phyloP scores from a whole-genome alignment of 495 filamentous ascomycete genomes.

The Annulohypoxylon bovei region DNA sequence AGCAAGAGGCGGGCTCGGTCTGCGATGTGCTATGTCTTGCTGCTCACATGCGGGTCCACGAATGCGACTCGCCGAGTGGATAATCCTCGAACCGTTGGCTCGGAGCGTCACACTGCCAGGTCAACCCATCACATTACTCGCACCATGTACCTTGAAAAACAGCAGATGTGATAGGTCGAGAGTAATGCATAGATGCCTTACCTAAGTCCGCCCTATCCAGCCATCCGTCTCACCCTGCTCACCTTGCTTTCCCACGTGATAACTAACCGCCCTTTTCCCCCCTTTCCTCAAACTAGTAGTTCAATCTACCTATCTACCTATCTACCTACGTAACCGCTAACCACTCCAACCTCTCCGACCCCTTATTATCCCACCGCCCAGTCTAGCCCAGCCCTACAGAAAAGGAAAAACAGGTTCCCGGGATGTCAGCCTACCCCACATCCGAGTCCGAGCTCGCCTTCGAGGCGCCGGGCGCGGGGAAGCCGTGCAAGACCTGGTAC shows the following conservation, averaged over 20 bases:
- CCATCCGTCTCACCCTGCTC: neutral
- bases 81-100: neutral
- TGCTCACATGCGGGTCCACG: neutral
- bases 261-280: neutral
- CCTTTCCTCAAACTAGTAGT: neutral
- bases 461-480: constrained; percentile 40
- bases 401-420: neutral
- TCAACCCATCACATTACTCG: neutral
- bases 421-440: constrained; percentile 21
- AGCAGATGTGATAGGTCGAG: neutral
- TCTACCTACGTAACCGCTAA: neutral
- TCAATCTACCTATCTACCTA: neutral
- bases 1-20: neutral
- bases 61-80: neutral
- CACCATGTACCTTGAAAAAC: neutral
- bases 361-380: neutral
- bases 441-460: constrained; percentile 40
- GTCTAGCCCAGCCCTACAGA: constrained; percentile 1
- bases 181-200: neutral
- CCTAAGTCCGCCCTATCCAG: neutral
- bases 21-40: constrained; percentile 1
- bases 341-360: neutral
- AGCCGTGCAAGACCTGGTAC: constrained; percentile 57
- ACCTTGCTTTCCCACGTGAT: constrained; percentile 1
- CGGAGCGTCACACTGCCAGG: neutral